These are phyloP conservation scores for Talaromyces sp. DNA, from an alignment of 2,329 filamentous ascomycete species.

Conservation along the genomic window DNA sequence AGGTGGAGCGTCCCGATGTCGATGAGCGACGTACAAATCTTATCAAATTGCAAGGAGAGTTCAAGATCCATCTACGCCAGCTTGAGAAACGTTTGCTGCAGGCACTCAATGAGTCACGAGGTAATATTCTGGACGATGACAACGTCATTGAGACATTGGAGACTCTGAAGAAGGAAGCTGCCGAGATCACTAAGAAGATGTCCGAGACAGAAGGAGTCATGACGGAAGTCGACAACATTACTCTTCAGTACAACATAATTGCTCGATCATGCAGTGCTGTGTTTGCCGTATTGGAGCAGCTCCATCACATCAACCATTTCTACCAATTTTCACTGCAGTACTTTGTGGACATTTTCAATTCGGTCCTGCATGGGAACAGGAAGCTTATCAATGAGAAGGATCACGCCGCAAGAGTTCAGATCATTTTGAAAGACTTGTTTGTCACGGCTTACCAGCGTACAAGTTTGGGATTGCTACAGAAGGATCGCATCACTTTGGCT, in stretches of 20 bases:
- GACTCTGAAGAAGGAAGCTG: constrained; percentile 95
- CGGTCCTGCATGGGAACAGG: constrained; percentile 77
- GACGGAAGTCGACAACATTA: constrained; percentile 95
- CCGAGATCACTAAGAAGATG: constrained; percentile 94
- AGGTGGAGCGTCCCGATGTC: constrained; percentile 94
- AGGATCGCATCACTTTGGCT: constrained; percentile 87
- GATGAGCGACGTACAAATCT: constrained; percentile 94
- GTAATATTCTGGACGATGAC: constrained; percentile 97
- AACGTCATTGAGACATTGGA: constrained; percentile 97
- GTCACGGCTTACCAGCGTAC: constrained; percentile 89
- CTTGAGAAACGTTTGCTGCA: constrained; percentile 91
- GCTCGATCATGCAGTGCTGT: constrained; percentile 94
- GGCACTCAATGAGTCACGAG: constrained; percentile 92
- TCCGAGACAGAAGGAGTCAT: constrained; percentile 95
- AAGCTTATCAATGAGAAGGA: constrained; percentile 67
- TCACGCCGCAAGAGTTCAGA: constrained; percentile 74
- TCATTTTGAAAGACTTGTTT: constrained; percentile 89
- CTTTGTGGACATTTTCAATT: constrained; percentile 95
- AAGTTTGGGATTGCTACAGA: constrained; percentile 87
- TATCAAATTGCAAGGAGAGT: constrained; percentile 98
- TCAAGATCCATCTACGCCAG: constrained; percentile 95
- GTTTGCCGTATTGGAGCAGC: constrained; percentile 91
- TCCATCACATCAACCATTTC: constrained; percentile 98
- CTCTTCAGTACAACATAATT: constrained; percentile 87
- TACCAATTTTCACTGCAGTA: constrained; percentile 99